Conservation (phyloP, 495 filamentous ascomycete species). For the Melanomma pulvis-pyrius region DNA sequence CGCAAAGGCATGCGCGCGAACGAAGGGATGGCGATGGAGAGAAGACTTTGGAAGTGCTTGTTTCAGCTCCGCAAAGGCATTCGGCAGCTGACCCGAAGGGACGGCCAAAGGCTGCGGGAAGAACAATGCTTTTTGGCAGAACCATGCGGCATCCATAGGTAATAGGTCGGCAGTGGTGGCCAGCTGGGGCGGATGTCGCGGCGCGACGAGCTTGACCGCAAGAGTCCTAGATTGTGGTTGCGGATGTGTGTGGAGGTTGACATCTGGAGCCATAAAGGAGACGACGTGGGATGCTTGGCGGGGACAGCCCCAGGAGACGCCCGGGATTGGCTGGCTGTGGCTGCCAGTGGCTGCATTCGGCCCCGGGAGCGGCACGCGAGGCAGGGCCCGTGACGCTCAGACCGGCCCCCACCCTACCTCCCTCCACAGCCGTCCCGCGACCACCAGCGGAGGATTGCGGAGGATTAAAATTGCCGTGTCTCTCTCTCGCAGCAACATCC, state of each 20-base stretch:
- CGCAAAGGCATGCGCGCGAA: background rate
- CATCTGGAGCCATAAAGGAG: background rate
- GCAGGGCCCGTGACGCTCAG: too few species aligned
- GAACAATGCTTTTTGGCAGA: background rate
- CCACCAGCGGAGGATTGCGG: too few species aligned
- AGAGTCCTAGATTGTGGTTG: background rate
- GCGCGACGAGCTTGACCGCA: background rate
- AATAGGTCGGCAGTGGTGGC: background rate
- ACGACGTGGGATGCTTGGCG: background rate
- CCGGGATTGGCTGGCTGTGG: too few species aligned
- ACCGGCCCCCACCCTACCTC: too few species aligned
- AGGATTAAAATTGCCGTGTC: too few species aligned
- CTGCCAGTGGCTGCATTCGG: too few species aligned
- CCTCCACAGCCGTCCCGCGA: too few species aligned
- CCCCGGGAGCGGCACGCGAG: too few species aligned
- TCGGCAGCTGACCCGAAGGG: background rate
- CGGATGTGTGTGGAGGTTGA: background rate
- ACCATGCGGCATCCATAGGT: background rate
- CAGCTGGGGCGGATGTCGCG: background rate
- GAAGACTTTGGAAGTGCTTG: background rate
- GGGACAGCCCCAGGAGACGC: too few species aligned
- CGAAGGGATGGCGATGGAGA: background rate
- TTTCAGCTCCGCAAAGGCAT: constrained; percentile 3
- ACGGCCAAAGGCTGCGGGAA: background rate
- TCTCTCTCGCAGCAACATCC: too few species aligned